Percentiles rank a stretch among this genome's conserved stretches.
These are phyloP conservation scores for Dioscorea alata DNA, from an alignment of 106 monocot genomes.

Conservation along the genomic window DNA sequence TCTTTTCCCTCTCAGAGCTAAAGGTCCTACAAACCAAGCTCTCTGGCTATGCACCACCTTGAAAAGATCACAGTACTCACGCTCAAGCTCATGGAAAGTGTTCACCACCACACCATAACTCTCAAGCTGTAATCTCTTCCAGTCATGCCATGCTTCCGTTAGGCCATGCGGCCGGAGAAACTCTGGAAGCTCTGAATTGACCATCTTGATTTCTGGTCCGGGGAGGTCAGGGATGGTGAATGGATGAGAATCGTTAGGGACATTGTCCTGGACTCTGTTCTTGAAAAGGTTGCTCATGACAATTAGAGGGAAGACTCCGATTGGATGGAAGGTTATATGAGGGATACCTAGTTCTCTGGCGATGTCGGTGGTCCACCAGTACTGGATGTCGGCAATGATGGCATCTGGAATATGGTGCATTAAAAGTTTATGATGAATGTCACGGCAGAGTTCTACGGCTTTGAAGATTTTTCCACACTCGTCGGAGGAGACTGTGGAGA, in stretches of 20 bases:
- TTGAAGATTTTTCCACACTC: not conserved
- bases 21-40: conserved; percentile 15
- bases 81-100: conserved; percentile 14
- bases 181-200: not conserved
- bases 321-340: not conserved
- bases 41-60: not conserved
- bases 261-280: not conserved
- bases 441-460: not conserved
- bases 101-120: conserved; percentile 12
- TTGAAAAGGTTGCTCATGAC: conserved; percentile 1
- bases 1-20: not conserved
- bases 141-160: not conserved
- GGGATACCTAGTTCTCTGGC: conserved; percentile 1
- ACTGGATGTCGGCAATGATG: conserved; percentile 1
- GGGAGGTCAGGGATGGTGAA: conserved; percentile 12
- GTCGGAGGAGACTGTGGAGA: not conserved
- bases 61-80: conserved; percentile 6
- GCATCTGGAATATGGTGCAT: not conserved
- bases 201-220: not conserved
- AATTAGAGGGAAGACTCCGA: conserved; percentile 5
- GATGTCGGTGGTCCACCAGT: conserved; percentile 3
- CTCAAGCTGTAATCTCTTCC: not conserved
- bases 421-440: not conserved
- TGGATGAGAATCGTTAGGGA: not conserved
- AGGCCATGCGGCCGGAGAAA: not conserved